Evolutionary conservation across 2,329 filamentous ascomycete species (phyloP).

Genomic region (Aspergillus calidoustus): DNA sequence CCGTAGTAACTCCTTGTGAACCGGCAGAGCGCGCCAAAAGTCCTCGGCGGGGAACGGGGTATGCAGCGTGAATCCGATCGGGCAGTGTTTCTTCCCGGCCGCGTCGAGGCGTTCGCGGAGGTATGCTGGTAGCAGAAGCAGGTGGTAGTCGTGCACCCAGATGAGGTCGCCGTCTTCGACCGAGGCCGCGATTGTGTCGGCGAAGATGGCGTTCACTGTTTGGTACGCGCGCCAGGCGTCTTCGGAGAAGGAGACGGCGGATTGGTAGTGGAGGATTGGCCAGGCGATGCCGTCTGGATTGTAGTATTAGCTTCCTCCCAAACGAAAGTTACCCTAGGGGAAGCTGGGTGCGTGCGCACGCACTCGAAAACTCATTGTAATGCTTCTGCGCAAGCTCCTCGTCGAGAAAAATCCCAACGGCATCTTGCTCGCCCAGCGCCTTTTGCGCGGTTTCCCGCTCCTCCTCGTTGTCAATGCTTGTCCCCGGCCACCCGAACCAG

Average conservation of each 20-base stretch:
- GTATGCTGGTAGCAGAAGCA: conserved; percentile 93
- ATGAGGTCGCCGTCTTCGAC: conserved; percentile 86
- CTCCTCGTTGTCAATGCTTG: conserved; percentile 75
- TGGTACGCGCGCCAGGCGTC: conserved; percentile 85
- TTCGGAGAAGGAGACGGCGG: conserved; percentile 91
- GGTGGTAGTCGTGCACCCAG: conserved; percentile 96
- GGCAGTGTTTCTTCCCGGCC: conserved; percentile 68
- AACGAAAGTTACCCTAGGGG: no score
- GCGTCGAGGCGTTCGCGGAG: conserved; percentile 74
- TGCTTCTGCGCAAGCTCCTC: conserved; percentile 87
- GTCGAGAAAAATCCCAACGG: conserved; percentile 84
- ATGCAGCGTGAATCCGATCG: conserved; percentile 94
- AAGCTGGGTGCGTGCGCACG: conserved; percentile 33
- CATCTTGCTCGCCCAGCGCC: conserved; percentile 77
- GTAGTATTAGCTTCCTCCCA: not conserved
- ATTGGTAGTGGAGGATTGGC: conserved; percentile 96
- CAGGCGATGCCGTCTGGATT: conserved; percentile 83
- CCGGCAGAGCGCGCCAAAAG: conserved; percentile 88
- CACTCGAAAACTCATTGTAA: conserved; percentile 96
- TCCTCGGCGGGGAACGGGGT: conserved; percentile 93
- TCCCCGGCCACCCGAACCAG: conserved; percentile 96
- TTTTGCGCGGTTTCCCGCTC: conserved; percentile 72
- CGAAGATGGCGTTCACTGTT: conserved; percentile 87
- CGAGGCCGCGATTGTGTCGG: conserved; percentile 77
- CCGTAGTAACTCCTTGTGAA: conserved; percentile 79